Evolutionary conservation across 1,139 yeast genomes (phyloP), one percentile per base, ranked within the genome.

Genomic region (Pichia inconspicua): DNA sequence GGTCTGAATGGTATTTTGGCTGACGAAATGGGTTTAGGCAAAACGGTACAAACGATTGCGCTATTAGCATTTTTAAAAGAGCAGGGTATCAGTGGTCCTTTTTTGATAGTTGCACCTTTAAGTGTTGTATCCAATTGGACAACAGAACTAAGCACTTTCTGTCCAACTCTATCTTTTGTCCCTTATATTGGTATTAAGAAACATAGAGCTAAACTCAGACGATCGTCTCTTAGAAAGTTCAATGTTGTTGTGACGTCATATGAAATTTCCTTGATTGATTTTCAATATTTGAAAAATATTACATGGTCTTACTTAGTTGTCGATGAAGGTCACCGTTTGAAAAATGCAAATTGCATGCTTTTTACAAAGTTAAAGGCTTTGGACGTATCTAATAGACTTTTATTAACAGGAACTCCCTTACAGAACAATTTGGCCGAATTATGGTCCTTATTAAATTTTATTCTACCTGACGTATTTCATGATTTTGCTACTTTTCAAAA

Each of bases 11-110:
- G 98, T 3, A 89, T 92, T 35, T 69, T 92, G 31, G 97, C 97
- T 0, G 97, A 92, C 66, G 97, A 90, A 64, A 92, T 90, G 97
- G 97, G 97, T 0, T 70, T 89, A 40, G 97, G 98, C 6, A 90
- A 90, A 62, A 92, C 97, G 0, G 66, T 90, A 12, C 96, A 90
- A 63, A 84, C 94, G 42, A 86, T 92, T 49, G 75, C 95, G 0
- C 73, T 90, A 53, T 60, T 90, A 14, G 78, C 88, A 11, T 87
- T 84, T 61, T 70, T 92, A 41, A 76, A 84, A 41, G 96, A 88
- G 56, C 80, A 87, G 61, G 90, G 86, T 3, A 77, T 88, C 2
- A 65, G 67, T 25, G 97, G 97, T 0, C 96, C 97, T 0, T 90
- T 87, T 60, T 68, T 92, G 40, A 74, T 92, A 42, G 88, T 89